These are phyloP conservation scores for Phytopythium vexans DNA, from an alignment of 352 stramenopile genomes.

Conservation along the genomic window DNA sequence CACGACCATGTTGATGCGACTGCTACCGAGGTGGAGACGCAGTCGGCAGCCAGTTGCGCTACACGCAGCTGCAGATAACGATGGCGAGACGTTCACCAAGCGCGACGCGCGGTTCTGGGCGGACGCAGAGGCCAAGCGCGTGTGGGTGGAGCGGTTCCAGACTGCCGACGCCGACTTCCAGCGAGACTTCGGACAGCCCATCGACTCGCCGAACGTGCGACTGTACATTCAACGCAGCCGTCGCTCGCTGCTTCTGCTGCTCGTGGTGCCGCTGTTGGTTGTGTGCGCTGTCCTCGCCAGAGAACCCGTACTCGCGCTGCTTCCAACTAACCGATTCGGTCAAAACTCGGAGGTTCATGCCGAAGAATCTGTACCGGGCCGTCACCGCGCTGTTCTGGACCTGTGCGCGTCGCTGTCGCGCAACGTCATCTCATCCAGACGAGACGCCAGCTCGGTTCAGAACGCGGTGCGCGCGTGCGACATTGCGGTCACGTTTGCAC, in stretches of 20 bases:
- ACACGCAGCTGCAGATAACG: slow-evolving; percentile 9
- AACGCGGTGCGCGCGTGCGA: slow-evolving; percentile 40
- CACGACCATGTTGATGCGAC: slow-evolving; percentile 13
- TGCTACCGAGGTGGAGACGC: slow-evolving; percentile 10
- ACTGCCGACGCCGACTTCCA: slow-evolving; percentile 18
- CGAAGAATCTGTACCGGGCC: neutral
- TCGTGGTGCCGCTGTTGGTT: slow-evolving; percentile 26
- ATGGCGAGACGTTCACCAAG: slow-evolving; percentile 27
- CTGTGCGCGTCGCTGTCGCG: slow-evolving; percentile 37
- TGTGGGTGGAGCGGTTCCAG: slow-evolving; percentile 24
- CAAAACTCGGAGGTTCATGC: too few species aligned
- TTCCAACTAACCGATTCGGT: too few species aligned
- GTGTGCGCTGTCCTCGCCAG: slow-evolving; percentile 13
- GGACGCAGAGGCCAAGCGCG: slow-evolving; percentile 23
- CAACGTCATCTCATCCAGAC: slow-evolving; percentile 38
- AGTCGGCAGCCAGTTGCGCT: slow-evolving; percentile 2
- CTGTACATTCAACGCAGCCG: slow-evolving; percentile 15
- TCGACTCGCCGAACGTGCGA: slow-evolving; percentile 30
- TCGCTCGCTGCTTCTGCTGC: slow-evolving; percentile 21
- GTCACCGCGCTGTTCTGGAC: slow-evolving; percentile 6
- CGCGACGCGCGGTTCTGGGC: slow-evolving; percentile 33
- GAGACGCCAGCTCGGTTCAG: slow-evolving; percentile 30
- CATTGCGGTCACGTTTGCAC: slow-evolving; percentile 34
- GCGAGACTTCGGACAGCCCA: slow-evolving; percentile 25
- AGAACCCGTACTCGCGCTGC: neutral